Evolutionary conservation across 2,329 filamentous ascomycete species (phyloP), one percentile per base, ranked within the genome.

Genomic region (Lecanicillium sp.): DNA sequence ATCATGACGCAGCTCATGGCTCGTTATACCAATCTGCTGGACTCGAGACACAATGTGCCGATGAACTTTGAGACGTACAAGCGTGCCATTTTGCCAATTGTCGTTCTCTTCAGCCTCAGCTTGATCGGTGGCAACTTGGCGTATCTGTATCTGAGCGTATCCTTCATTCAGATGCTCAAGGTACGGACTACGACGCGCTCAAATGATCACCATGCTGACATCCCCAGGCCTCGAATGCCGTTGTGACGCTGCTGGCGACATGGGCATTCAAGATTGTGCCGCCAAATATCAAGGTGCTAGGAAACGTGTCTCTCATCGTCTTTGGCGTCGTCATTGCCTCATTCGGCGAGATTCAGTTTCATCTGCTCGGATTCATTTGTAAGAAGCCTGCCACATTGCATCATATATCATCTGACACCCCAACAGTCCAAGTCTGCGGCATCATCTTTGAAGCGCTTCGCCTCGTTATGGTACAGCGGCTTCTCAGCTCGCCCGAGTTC

Each of bases 151-250:
- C 81, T 97, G 52, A 93, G 86, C 57, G 91, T 97, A 51, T 87
- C 91, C 51, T 97, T 97, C 69, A 97, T 97, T 62, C 91, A 97
- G 77, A 97, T 97, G 91, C 83, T 97, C 68, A 97, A 97, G 87
- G 93, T 47, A 40, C 15, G 36, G n/a, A 3, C n/a, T 5, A 15
- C 11, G 20, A 4, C 26, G 26, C 7, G 7, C 6, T 5, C 11
- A 17, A 26, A 5, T 8, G 8, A 17, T 24, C 4, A 11, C 6
- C 3, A 3, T 5, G 21, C 44, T 46, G 24, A 47, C 15, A 2
- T 2, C 9, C 7, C 3, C 20, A 47, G 44, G 44, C 93, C 55
- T 95, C 90, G 36, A 97, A 87, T 27, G 91, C 93, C 11, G 91
- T 97, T 51, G 90, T 90, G 46, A 90, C 97, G 43, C 81, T 98